phyloP scores from a whole-genome alignment of 257 asterid species.

The Penstemon davidsonii region DNA sequence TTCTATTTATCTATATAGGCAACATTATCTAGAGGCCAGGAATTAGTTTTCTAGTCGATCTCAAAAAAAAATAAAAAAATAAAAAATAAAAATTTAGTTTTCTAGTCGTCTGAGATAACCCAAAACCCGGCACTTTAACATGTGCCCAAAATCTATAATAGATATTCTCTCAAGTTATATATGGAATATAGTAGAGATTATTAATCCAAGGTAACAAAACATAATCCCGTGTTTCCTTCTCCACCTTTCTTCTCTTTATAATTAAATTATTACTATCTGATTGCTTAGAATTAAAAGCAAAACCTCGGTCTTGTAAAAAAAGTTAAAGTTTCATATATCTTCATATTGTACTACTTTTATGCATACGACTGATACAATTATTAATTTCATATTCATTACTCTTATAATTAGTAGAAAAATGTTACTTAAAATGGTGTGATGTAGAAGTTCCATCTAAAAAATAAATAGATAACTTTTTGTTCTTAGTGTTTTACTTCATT shows the following conservation, averaged over 20 bases:
- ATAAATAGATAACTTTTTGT: too few relatives aligned
- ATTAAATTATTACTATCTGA: neutral
- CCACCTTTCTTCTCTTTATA: neutral
- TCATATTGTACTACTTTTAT: too few relatives aligned
- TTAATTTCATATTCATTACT: too few relatives aligned
- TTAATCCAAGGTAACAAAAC: slow-evolving; percentile 39
- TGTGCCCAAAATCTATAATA: slow-evolving; percentile 54
- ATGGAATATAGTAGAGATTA: slow-evolving; percentile 37
- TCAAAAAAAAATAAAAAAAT: too few relatives aligned
- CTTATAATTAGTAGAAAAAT: too few relatives aligned
- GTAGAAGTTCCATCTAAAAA: too few relatives aligned
- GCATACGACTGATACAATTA: too few relatives aligned
- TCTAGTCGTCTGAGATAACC: slow-evolving; percentile 29
- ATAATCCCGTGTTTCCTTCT: slow-evolving; percentile 45
- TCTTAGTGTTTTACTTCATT: too few relatives aligned
- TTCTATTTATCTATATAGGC: too few relatives aligned
- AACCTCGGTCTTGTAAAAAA: neutral
- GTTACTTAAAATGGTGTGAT: too few relatives aligned
- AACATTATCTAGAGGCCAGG: too few relatives aligned
- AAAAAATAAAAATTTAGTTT: neutral
- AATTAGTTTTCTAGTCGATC: too few relatives aligned
- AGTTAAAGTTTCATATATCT: neutral
- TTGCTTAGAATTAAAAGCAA: neutral
- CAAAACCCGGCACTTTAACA: slow-evolving; percentile 27
- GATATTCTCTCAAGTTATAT: slow-evolving; percentile 38